A percentile compares a stretch with the other conserved stretches of the same genome.
phyloP scores from a whole-genome alignment of 2,329 filamentous ascomycete species.

The Penicillium paneum region DNA sequence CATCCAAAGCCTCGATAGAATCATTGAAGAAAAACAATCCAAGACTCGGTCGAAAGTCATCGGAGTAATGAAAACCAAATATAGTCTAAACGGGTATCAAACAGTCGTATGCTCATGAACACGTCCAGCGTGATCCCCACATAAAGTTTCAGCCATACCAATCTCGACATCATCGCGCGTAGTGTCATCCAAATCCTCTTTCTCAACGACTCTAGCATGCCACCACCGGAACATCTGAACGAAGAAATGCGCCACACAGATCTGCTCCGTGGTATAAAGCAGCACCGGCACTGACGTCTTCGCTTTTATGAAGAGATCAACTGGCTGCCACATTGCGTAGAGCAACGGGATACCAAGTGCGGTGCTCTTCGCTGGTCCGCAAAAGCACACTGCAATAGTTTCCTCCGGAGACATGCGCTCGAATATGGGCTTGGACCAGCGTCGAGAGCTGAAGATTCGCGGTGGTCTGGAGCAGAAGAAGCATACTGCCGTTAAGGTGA shows the following conservation, averaged over 20 bases:
- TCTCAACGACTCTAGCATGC: conserved; percentile 22
- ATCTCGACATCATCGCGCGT: conserved; percentile 5
- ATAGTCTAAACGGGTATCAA: conserved; percentile 1
- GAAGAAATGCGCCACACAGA: conserved; percentile 41
- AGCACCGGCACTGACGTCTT: conserved; percentile 40
- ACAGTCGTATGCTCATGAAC: background rate
- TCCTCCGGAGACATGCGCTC: conserved; percentile 54
- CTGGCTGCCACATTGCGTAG: conserved; percentile 58
- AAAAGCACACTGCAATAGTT: conserved; percentile 69
- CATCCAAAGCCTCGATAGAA: conserved; percentile 48
- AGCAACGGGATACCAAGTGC: conserved; percentile 66
- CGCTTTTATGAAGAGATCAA: conserved; percentile 36
- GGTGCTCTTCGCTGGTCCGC: conserved; percentile 69
- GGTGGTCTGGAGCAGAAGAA: conserved; percentile 49
- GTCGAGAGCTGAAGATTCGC: conserved; percentile 14
- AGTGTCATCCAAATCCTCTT: conserved; percentile 13
- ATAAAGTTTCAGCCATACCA: conserved; percentile 6
- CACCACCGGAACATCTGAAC: conserved; percentile 37
- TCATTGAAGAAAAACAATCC: conserved; percentile 24
- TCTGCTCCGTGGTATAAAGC: conserved; percentile 41
- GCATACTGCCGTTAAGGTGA: conserved; percentile 58
- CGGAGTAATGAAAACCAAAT: background rate
- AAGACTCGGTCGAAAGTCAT: background rate
- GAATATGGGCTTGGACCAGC: conserved; percentile 27
- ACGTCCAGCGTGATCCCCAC: conserved; percentile 2